Conservation (phyloP, 768 basidiomycete genomes). For the Xerocomellus chrysenteron region DNA sequence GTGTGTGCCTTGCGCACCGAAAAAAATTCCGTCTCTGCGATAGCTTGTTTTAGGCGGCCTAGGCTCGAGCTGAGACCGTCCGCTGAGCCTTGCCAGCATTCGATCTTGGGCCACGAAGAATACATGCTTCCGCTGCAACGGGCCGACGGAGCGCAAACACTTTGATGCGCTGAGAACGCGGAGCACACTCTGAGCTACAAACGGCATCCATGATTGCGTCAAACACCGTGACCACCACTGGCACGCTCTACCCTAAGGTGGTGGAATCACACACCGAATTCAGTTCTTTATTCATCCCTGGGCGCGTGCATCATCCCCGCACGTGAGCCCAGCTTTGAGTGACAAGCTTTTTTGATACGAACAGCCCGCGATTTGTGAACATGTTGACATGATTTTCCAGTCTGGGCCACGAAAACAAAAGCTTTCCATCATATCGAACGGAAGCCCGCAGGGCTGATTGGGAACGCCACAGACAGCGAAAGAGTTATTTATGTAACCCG, state of each 20-base stretch:
- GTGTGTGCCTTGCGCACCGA: conserved; percentile 20
- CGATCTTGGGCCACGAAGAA: conserved; percentile 4
- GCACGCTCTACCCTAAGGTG: background rate
- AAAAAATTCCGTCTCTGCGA: conserved; percentile 7
- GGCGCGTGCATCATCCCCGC: conserved; percentile 6
- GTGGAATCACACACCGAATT: conserved; percentile 1
- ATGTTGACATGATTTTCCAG: background rate
- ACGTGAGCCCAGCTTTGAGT: conserved; percentile 12
- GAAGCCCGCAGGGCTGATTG: conserved; percentile 7
- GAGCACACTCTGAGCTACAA: conserved; percentile 22
- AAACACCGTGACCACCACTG: background rate
- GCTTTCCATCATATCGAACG: background rate
- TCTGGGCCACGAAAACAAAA: conserved; percentile 2
- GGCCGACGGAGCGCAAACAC: background rate
- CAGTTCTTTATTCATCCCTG: conserved; percentile 10
- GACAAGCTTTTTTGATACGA: conserved; percentile 23
- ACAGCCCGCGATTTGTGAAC: conserved; percentile 2
- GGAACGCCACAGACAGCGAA: conserved; percentile 13
- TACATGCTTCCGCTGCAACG: conserved; percentile 2
- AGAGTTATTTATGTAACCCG: conserved; percentile 20
- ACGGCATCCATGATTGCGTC: background rate
- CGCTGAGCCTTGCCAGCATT: background rate
- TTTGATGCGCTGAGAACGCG: conserved; percentile 16
- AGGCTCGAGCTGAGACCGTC: background rate
- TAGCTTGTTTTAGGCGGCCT: conserved; percentile 5